Evolutionary conservation across 108 stramenopile genomes (phyloP).

Genomic region (Cyclotella sp.): DNA sequence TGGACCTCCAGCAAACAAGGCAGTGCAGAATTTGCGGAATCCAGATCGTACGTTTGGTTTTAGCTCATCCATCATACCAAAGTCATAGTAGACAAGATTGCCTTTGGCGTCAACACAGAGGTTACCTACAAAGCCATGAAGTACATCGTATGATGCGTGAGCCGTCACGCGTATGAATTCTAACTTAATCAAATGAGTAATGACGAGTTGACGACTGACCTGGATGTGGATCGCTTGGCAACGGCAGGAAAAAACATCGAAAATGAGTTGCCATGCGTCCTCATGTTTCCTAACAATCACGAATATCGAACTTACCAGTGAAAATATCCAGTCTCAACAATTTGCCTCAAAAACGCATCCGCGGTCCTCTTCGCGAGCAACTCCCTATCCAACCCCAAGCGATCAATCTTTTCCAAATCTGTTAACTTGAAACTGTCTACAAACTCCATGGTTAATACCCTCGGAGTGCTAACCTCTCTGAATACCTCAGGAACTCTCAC

Average conservation of each 20-base stretch:
- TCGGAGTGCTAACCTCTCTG: constrained; percentile 81
- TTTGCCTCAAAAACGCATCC: constrained; percentile 92
- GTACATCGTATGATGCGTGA: neutral
- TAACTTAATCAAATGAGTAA: neutral
- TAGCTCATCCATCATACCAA: constrained; percentile 97
- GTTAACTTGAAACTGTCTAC: constrained; percentile 92
- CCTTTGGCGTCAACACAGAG: constrained; percentile 85
- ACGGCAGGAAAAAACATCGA: neutral
- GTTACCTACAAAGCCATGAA: constrained; percentile 44
- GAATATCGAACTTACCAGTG: constrained; percentile 32
- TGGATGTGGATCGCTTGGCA: constrained; percentile 37
- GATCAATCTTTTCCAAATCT: constrained; percentile 80
- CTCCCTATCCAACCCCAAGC: constrained; percentile 79
- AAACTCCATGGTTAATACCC: constrained; percentile 95
- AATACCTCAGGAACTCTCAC: constrained; percentile 89
- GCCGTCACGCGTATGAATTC: neutral
- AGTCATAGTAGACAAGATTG: constrained; percentile 95
- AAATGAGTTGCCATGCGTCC: too few relatives aligned
- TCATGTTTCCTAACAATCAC: too few relatives aligned
- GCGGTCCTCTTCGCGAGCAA: constrained; percentile 90
- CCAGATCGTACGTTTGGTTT: constrained; percentile 85
- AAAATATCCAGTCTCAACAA: constrained; percentile 81
- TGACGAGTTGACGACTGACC: constrained; percentile 1
- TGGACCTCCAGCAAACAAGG: constrained; percentile 90
- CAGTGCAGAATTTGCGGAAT: constrained; percentile 87